Evolutionary conservation across 805 yeast genomes (phyloP), one percentile per base, ranked within the genome.

Genomic region (Saturnispora dispora): DNA sequence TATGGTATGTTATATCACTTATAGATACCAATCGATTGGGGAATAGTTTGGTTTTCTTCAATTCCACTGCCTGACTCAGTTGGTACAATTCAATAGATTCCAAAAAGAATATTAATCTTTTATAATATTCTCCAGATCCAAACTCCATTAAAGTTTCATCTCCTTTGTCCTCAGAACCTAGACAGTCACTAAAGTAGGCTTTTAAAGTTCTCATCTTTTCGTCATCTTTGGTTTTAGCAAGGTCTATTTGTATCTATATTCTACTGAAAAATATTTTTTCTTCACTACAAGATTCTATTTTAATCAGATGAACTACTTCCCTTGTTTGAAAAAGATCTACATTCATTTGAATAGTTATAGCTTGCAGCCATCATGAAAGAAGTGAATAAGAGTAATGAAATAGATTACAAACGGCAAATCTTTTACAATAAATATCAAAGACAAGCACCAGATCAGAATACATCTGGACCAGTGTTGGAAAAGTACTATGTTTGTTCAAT

Each of bases 401-500:
- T 78, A 9, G 76, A 78, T 58, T 69, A 76, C 42, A 69, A 69
- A 22, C 63, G 58, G 8, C 72, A 74, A 3, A 62, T 71, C 0
- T 60, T 77, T 9, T 65, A 72, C 50, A 69, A 68, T 0, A 57
- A 58, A 15, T 63, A 76, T 46, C 68, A 71, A 54, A 76, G 76
- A 53, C 60, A 78, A 5, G 63, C 71, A 42, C 61, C 67, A 2
- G 50, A 58, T 2, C 63, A 65, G 20, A 52, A 50, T 3, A 52
- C 58, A 8, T 55, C 61, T 5, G 52, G 55, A 2, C 67, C 76
- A 3, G 46, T 60, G 2, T 59, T 75, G 2, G 53, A 60, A 8
- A 55, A 58, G 4, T 77, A 69, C 15, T 78, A 82, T 81, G 57
- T 68, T 22, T 72, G 76, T 44, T 59, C 62, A 23, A 69, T 78